phyloP scores from a whole-genome alignment of 2,329 filamentous ascomycete species.

The Cryphonectria japonica region DNA sequence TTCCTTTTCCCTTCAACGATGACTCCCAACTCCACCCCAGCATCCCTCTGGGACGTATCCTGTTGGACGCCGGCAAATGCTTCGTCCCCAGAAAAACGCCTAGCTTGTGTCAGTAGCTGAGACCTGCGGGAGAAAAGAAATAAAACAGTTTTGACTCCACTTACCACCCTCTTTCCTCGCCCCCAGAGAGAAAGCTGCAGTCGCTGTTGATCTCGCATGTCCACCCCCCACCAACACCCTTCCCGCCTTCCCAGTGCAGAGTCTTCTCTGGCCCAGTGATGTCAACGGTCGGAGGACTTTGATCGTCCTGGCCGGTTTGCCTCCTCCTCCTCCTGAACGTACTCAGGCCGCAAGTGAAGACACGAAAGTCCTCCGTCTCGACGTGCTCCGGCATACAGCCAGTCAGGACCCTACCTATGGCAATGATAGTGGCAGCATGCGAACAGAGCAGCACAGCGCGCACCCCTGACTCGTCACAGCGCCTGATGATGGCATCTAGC shows the following conservation, averaged over 20 bases:
- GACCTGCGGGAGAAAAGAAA: constrained; percentile 2
- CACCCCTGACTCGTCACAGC: constrained; percentile 71
- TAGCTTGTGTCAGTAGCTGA: constrained; percentile 32
- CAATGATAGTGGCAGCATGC: constrained; percentile 89
- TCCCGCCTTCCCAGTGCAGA: constrained; percentile 58
- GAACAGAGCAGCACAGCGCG: constrained; percentile 79
- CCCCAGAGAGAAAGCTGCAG: constrained; percentile 77
- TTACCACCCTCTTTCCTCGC: constrained; percentile 88
- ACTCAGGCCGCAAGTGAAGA: constrained; percentile 81
- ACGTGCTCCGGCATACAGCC: constrained; percentile 73
- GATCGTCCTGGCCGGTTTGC: neutral
- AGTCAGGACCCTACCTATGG: constrained; percentile 80
- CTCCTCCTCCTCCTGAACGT: constrained; percentile 52
- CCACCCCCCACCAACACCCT: constrained; percentile 78
- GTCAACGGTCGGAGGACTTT: constrained; percentile 18
- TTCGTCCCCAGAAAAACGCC: constrained; percentile 47
- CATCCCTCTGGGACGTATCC: constrained; percentile 34
- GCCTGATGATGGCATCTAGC: constrained; percentile 70
- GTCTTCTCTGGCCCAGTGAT: constrained; percentile 31
- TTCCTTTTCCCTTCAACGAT: constrained; percentile 36
- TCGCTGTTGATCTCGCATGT: constrained; percentile 79
- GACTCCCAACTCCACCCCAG: constrained; percentile 40
- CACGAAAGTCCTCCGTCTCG: constrained; percentile 77
- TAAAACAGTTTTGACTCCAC: constrained; percentile 35
- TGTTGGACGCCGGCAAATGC: constrained; percentile 39